phyloP scores from a whole-genome alignment of 1,284 basidiomycete genomes.

The Heterobasidion occidentale region DNA sequence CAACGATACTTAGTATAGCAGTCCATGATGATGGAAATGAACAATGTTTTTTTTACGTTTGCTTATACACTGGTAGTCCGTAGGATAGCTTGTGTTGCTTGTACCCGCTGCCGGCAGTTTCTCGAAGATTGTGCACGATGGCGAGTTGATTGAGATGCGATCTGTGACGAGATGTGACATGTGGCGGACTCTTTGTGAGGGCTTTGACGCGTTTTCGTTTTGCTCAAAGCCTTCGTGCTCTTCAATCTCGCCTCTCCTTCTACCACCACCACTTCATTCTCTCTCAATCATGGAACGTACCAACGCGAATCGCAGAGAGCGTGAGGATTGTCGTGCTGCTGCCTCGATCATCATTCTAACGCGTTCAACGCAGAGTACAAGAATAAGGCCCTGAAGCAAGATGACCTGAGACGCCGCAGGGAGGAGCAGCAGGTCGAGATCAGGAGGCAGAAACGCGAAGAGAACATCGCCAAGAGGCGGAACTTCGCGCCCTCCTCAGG shows the following conservation, averaged over 20 bases:
- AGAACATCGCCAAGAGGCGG: conserved; percentile 93
- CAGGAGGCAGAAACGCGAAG: conserved; percentile 91
- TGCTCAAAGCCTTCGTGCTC: conserved; percentile 1
- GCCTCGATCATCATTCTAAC: conserved; percentile 21
- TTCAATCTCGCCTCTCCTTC: conserved; percentile 1
- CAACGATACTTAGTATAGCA: conserved; percentile 39
- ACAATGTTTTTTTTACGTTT: not conserved
- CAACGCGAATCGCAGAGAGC: conserved; percentile 57
- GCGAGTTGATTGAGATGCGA: not conserved
- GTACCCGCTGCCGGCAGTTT: not conserved
- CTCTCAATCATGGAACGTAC: conserved; percentile 34
- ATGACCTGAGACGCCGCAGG: conserved; percentile 86
- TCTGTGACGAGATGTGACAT: not conserved
- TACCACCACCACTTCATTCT: conserved; percentile 6
- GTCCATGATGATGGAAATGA: not conserved
- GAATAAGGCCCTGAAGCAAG: conserved; percentile 81
- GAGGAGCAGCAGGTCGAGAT: conserved; percentile 98
- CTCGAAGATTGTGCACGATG: not conserved
- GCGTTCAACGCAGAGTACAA: conserved; percentile 45
- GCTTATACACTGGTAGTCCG: not conserved
- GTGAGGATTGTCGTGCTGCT: conserved; percentile 28
- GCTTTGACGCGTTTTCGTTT: conserved; percentile 7
- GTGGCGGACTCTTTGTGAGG: not conserved
- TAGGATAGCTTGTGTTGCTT: not conserved
- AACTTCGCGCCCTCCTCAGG: conserved; percentile 76